These are phyloP conservation scores for Yamadazyma dushanensis DNA, from an alignment of 1,139 yeast genomes.

Conservation along the genomic window DNA sequence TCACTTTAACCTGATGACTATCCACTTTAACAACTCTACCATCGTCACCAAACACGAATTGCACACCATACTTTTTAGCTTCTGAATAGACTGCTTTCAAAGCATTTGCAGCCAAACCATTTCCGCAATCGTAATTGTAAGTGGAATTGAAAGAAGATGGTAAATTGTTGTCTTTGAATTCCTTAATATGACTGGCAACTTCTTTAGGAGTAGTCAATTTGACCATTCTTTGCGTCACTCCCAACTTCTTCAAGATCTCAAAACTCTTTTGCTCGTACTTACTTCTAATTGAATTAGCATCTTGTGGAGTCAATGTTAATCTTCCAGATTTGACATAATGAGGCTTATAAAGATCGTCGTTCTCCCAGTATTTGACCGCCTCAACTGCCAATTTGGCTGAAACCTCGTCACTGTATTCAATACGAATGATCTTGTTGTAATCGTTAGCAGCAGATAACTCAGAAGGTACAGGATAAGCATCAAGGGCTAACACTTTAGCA, in stretches of 20 bases:
- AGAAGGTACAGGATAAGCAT: constrained; percentile 44
- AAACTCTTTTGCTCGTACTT: constrained; percentile 15
- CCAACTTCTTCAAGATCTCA: constrained; percentile 13
- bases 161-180: constrained; percentile 13
- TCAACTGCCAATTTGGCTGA: constrained; percentile 41
- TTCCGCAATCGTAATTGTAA: constrained; percentile 28
- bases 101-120: constrained; percentile 30
- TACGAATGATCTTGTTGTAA: constrained; percentile 45
- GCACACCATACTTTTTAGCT: constrained; percentile 24
- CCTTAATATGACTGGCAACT: constrained; percentile 8
- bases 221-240: constrained; percentile 12
- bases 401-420: constrained; percentile 39
- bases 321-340: constrained; percentile 37
- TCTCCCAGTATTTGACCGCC: constrained; percentile 38
- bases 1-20: constrained; percentile 18
- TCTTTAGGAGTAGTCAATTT: constrained; percentile 11
- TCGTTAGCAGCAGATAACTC: constrained; percentile 49
- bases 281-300: constrained; percentile 13
- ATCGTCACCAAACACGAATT: constrained; percentile 27
- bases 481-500: constrained; percentile 41
- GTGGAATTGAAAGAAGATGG: constrained; percentile 13
- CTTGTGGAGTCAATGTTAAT: constrained; percentile 19
- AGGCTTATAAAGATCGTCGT: constrained; percentile 28
- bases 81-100: constrained; percentile 22
- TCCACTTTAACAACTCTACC: constrained; percentile 13